Percentiles rank a stretch among this genome's conserved stretches.
Conservation (phyloP, 305 asterid genomes). For the Solanum hybrid region DNA sequence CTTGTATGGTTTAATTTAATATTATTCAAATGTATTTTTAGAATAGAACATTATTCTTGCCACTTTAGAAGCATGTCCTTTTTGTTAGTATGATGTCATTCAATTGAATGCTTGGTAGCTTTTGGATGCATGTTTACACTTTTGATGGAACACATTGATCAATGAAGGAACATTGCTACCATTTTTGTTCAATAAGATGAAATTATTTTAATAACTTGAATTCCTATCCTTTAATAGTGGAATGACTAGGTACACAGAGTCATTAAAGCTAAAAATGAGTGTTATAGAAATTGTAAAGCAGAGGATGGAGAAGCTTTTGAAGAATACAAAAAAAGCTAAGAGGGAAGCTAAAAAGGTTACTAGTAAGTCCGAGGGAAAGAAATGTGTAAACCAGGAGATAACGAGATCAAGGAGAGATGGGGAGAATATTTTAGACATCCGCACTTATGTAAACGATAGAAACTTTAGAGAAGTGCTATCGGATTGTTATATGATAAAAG, state of each 20-base stretch:
- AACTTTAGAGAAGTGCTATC: neutral
- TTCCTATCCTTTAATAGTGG: neutral
- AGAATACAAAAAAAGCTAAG: neutral
- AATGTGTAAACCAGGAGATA: neutral
- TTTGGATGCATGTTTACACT: neutral
- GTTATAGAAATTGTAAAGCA: neutral
- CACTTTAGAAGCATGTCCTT: neutral
- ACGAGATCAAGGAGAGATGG: too few relatives aligned
- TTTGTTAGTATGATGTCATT: neutral
- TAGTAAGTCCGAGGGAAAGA: neutral
- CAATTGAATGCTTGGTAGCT: neutral
- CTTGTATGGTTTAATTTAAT: neutral
- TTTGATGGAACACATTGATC: neutral
- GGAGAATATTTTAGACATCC: too few relatives aligned
- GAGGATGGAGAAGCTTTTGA: neutral
- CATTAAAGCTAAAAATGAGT: neutral
- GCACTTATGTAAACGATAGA: too few relatives aligned
- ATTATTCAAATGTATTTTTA: neutral
- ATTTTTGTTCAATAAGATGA: neutral
- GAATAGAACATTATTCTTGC: neutral
- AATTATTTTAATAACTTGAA: neutral
- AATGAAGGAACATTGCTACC: neutral
- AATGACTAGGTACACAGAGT: neutral
- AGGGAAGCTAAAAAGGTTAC: neutral
- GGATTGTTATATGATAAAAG: neutral